phyloP scores from a whole-genome alignment of 371 early-diverging fungal genomes.

The Rhizopus microsporus region DNA sequence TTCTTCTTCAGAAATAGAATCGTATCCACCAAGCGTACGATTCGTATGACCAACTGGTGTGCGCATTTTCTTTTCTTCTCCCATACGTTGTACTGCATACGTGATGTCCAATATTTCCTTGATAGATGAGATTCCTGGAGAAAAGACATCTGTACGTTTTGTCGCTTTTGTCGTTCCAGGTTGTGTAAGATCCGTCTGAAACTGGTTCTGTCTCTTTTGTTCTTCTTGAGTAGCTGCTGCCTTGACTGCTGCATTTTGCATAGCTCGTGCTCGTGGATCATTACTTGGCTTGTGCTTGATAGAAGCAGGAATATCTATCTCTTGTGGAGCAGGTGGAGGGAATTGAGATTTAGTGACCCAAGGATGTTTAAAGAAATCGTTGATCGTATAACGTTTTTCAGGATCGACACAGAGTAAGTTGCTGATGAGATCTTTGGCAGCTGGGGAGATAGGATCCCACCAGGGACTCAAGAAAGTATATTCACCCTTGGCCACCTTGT shows the following conservation, averaged over 20 bases:
- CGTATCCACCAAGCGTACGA: constrained; percentile 14
- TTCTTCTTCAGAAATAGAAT: constrained; percentile 29
- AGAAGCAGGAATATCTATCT: background rate
- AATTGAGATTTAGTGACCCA: constrained; percentile 65
- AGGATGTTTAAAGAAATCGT: constrained; percentile 78
- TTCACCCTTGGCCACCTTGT: constrained; percentile 65
- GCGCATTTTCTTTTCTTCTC: constrained; percentile 50
- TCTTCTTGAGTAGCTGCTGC: constrained; percentile 22
- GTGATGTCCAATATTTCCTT: constrained; percentile 58
- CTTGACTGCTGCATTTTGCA: constrained; percentile 26
- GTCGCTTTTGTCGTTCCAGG: constrained; percentile 5
- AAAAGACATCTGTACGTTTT: constrained; percentile 28
- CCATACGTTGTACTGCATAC: constrained; percentile 59
- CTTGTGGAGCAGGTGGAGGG: constrained; percentile 16
- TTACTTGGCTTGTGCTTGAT: constrained; percentile 7
- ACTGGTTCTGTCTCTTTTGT: constrained; percentile 27
- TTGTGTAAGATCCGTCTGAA: background rate
- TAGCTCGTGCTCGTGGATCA: constrained; percentile 26
- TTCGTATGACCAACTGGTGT: background rate
- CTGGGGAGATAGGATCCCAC: constrained; percentile 72
- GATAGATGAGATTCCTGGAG: constrained; percentile 51
- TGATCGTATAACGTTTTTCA: constrained; percentile 57
- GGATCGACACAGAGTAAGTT: constrained; percentile 61
- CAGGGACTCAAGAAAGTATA: constrained; percentile 70
- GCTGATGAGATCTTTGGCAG: constrained; percentile 74